Base-by-base conservation (phyloP, 257 asterid genomes). In the Solanum medicagineum region DNA sequence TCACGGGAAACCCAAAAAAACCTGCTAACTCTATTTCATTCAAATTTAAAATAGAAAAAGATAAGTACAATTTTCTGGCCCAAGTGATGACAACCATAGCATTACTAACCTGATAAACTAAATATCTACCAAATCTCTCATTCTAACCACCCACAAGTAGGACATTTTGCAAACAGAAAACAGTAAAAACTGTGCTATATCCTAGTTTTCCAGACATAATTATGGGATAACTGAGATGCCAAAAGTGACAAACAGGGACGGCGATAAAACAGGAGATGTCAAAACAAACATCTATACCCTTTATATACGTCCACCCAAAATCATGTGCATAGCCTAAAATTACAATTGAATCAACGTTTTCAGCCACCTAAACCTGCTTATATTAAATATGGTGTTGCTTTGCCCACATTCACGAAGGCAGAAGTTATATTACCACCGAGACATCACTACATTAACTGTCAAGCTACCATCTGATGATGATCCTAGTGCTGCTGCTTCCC, bases 261-360 rank as follows among this genome's bases (percentile, higher is more conserved):
- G 26, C 51, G 26, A 40, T 15, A 69, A 68, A 36, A 17, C 22
- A 17, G 62, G 66, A 26, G 12, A 70, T 49, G 65, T 56, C 56
- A 56, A 51, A 59, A 86, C 81, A 56, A 86, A 88, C 85, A 85
- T 69, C 85, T 88, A 84, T 86, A 88, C 86, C 87, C 88, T 80
- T 85, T 79, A 83, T 85, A 88, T 88, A 88, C 84, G 82, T 81
- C 83, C 87, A 32, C 63, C 90, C 88, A 84, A 88, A 88, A 83
- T 84, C 88, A 69, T 51, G 63, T 86, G 87, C 70, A 80, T 81
- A 47, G 60, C 87, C 84, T 83, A 71, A 63, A 70, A 79, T 86
- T 86, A 88, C 88, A 88, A 69, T 80, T 45, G 73, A 85, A 85
- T 77, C 55, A 82, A 62, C 29, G 32, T 20, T 47, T 60, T 74